Conservation (phyloP, 2,329 filamentous ascomycete species). For the Paramyrothecium roridum region DNA sequence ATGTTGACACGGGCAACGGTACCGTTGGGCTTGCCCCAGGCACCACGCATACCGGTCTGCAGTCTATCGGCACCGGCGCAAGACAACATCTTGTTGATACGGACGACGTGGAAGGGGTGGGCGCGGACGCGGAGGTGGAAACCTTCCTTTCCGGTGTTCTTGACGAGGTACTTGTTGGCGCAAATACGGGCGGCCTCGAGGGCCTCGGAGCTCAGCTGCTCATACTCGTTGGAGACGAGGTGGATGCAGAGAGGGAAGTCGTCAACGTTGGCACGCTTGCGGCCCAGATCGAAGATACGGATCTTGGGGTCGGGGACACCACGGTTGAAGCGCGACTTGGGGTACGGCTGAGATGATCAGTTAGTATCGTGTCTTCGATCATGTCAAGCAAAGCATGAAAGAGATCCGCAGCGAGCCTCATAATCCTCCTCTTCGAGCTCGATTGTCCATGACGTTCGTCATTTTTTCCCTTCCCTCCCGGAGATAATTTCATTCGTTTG, state of each 20-base stretch:
- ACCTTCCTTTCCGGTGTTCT: slow-evolving; percentile 68
- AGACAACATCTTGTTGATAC: slow-evolving; percentile 99
- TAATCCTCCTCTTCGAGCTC: not conserved
- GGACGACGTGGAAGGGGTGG: slow-evolving; percentile 99
- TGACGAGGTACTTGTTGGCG: slow-evolving; percentile 96
- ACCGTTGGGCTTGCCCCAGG: slow-evolving; percentile 99
- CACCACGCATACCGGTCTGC: slow-evolving; percentile 99
- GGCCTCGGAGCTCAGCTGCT: slow-evolving; percentile 99
- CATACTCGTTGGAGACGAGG: slow-evolving; percentile 99
- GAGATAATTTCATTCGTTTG: too few species aligned
- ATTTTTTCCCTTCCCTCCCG: not conserved
- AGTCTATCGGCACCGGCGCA: slow-evolving; percentile 99
- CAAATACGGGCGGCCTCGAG: slow-evolving; percentile 99
- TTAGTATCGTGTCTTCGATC: slow-evolving; percentile 10
- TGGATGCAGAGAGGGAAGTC: slow-evolving; percentile 99
- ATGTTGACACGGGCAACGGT: slow-evolving; percentile 99
- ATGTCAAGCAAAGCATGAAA: not conserved
- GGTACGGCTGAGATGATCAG: slow-evolving; percentile 68
- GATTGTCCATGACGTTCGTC: slow-evolving; percentile 1
- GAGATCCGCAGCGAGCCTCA: not conserved
- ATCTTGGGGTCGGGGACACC: slow-evolving; percentile 87
- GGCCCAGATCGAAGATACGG: slow-evolving; percentile 97
- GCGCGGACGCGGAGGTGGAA: slow-evolving; percentile 79
- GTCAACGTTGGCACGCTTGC: slow-evolving; percentile 98
- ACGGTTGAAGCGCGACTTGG: slow-evolving; percentile 99